Base-by-base conservation (phyloP, 202 grass and related monocot species). In the Saccharum hybrid region DNA sequence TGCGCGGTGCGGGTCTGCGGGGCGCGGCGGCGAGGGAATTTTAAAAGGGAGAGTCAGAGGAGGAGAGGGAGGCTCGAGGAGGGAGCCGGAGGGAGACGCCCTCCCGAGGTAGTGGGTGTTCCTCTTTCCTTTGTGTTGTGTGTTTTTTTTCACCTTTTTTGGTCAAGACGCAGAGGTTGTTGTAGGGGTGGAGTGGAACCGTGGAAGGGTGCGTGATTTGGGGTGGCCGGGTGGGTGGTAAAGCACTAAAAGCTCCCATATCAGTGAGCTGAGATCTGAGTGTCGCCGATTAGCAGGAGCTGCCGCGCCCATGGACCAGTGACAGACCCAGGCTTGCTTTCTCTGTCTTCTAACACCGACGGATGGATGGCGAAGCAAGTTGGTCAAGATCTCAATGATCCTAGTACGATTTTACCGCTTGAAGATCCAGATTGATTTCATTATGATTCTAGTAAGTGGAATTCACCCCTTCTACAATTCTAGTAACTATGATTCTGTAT, bases 11-110 rank as follows among this genome's bases (percentile, higher is more conserved):
- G 2, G 12, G 26, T 6, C 7, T 5, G 46, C 3, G 46, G 46
- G 46, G 0, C 37, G 78, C 78, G 48, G 78, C 65, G 34, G 48
- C 78, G 38, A 69, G 78, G 71, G 63, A 86, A 85, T 82, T 86
- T 86, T 86, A 52, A 63, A 82, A 76, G 71, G 71, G 26, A 7
- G 1, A n/a, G 63, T 28, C 41, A 36, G 62, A 28, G 57, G 59
- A 63, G 66, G 51, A 60, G 80, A 63, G 19, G 40, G 23, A 78
- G 66, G 68, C 38, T 21, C 54, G 74, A 83, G 26, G 26, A 26
- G 26, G 26, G 26, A 26, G 26, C 26, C 26, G 52, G 69, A 2
- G 26, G 26, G 26, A 26, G 26, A 26, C 1, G 26, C 26, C 26
- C 26, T 26, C 26, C 26, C 26, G 26, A 26, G 26, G 26, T 26